phyloP scores from a whole-genome alignment of 2,329 filamentous ascomycete genomes.

The Fusarium sp. region DNA sequence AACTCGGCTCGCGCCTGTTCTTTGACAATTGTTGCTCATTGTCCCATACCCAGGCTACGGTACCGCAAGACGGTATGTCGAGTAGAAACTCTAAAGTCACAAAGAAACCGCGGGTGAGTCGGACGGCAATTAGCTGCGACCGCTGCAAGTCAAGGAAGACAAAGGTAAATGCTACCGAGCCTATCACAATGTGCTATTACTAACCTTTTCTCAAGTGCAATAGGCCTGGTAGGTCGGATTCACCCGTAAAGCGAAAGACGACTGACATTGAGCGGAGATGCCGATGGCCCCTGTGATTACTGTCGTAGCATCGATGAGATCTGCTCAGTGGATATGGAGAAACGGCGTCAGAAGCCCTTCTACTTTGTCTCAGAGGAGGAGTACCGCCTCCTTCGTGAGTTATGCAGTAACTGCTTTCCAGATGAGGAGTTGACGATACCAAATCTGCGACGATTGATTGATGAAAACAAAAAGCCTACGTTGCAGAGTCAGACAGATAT shows the following conservation, averaged over 20 bases:
- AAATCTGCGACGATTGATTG: not conserved
- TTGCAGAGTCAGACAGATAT: not conserved
- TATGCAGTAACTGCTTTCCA: not conserved
- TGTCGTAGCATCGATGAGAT: not conserved
- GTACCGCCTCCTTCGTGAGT: fast-evolving
- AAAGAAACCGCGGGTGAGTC: not conserved
- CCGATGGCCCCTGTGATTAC: not conserved
- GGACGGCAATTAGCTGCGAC: not conserved
- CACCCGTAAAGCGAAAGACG: fast-evolving
- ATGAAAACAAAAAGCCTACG: fast-evolving
- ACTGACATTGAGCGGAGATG: not conserved
- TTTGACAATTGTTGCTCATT: fast-evolving
- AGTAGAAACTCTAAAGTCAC: not conserved
- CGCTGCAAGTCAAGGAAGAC: not conserved
- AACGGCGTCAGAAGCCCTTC: not conserved
- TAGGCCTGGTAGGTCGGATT: fast-evolving
- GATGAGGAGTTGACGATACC: not conserved
- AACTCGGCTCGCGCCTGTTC: not conserved
- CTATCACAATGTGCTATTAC: not conserved
- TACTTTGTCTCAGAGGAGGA: not conserved
- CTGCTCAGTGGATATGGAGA: not conserved
- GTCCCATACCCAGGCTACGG: fast-evolving
- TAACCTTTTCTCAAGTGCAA: not conserved
- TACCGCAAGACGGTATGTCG: not conserved
- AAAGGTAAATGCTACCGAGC: not conserved